These are phyloP conservation scores for Entoloma clypeatum DNA, from an alignment of 1,284 basidiomycete genomes.

Conservation along the genomic window DNA sequence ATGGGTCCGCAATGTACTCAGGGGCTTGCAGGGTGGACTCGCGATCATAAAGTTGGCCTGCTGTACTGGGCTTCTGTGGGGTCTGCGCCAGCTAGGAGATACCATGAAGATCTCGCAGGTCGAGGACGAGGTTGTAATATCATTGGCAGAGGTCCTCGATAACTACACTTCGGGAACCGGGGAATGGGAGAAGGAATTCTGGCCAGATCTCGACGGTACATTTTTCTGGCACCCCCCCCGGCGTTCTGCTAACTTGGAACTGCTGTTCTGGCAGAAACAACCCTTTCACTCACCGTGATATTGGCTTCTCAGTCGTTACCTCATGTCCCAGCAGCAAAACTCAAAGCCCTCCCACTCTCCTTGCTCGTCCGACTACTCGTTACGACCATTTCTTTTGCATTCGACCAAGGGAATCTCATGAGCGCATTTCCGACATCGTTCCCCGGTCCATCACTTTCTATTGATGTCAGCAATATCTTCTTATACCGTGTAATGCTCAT, in stretches of 20 bases:
- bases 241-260: constrained; percentile 2
- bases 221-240: constrained; percentile 13
- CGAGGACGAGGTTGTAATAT: constrained; percentile 63
- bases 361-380: constrained; percentile 43
- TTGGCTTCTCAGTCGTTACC: constrained; percentile 56
- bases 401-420: constrained; percentile 49
- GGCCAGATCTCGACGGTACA: constrained; percentile 39
- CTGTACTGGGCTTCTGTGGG: constrained; percentile 59
- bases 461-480: too few species aligned
- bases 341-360: constrained; percentile 55
- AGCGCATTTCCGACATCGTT: constrained; percentile 35
- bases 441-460: constrained; percentile 29
- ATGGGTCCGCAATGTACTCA: constrained; percentile 57
- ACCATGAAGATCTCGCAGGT: constrained; percentile 34
- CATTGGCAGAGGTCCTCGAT: constrained; percentile 70
- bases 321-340: constrained; percentile 44
- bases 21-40: constrained; percentile 61
- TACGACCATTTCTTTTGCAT: constrained; percentile 48
- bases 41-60: constrained; percentile 56
- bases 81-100: constrained; percentile 37
- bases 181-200: constrained; percentile 68
- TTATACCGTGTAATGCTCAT: constrained; percentile 13
- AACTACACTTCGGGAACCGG: constrained; percentile 29
- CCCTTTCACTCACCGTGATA: constrained; percentile 41
- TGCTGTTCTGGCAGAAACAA: constrained; percentile 8